Evolutionary conservation across 2,329 filamentous ascomycete genomes (phyloP).

Genomic region (Nemania sp.): DNA sequence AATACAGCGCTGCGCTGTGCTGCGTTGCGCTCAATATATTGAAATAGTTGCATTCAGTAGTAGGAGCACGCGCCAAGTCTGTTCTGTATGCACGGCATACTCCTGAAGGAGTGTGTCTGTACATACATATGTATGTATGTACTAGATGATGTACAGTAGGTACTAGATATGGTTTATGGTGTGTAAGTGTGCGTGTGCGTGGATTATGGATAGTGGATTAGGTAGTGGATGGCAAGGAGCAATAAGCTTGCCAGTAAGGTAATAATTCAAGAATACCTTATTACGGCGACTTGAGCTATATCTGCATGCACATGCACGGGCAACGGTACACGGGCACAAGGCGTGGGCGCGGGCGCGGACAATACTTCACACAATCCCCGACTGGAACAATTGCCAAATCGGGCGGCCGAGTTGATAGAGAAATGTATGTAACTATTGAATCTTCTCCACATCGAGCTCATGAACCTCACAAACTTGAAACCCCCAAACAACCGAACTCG

Average conservation of each 20-base stretch:
- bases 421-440: too few species aligned
- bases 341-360: neutral
- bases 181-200: neutral
- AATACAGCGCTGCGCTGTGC: neutral
- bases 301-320: constrained; percentile 5
- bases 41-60: constrained; percentile 21
- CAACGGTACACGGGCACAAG: constrained; percentile 3
- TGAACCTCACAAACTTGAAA: neutral
- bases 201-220: constrained; percentile 2
- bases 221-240: constrained; percentile 7
- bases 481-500: constrained; percentile 6
- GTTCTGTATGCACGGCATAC: constrained; percentile 23
- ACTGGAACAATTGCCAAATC: neutral
- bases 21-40: constrained; percentile 22
- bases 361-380: neutral
- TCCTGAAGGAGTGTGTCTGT: constrained; percentile 26
- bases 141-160: too few species aligned
- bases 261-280: constrained; percentile 12
- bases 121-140: too few species aligned
- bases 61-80: constrained; percentile 22
- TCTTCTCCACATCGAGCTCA: neutral
- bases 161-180: too few species aligned
- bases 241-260: constrained; percentile 27
- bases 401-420: neutral
- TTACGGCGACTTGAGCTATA: neutral